Evolutionary conservation across 1,284 basidiomycete species (phyloP).

Genomic region (Omphalotus olearius): DNA sequence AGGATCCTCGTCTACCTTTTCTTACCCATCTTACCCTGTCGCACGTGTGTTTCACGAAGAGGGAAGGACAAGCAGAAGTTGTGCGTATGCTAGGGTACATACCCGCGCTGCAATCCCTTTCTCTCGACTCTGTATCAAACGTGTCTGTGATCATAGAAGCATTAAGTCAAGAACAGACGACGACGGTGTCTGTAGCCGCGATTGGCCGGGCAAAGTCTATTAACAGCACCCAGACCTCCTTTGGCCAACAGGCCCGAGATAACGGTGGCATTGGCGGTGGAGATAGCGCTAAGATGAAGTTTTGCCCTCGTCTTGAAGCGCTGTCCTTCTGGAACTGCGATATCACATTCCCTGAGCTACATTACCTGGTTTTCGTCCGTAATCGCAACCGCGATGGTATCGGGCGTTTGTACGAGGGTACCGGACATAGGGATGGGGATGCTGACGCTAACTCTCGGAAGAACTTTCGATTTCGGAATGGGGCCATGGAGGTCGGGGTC

Average conservation of each 20-base stretch:
- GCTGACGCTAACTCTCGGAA: no score
- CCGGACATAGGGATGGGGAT: no score
- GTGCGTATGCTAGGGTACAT: conserved; percentile 33
- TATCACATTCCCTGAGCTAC: conserved; percentile 18
- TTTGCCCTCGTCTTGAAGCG: conserved; percentile 45
- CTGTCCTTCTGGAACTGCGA: conserved; percentile 49
- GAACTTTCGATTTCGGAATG: no score
- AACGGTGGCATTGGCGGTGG: no score
- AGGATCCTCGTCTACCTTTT: conserved; percentile 35
- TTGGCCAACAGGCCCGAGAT: no score
- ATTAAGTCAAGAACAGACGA: conserved; percentile 17
- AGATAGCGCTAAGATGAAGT: conserved; percentile 26
- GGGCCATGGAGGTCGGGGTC: no score
- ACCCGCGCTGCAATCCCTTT: conserved; percentile 31
- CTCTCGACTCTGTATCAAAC: conserved; percentile 29
- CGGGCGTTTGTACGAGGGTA: no score
- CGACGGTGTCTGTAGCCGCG: conserved; percentile 16
- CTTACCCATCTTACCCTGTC: conserved; percentile 33
- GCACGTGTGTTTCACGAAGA: conserved; percentile 23
- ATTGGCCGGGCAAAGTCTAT: conserved; percentile 3
- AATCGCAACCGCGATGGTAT: no score
- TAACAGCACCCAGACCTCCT: no score
- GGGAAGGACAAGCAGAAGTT: conserved; percentile 18
- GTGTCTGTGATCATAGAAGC: conserved; percentile 23
- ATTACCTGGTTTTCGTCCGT: no score